Evolutionary conservation across 116 monocot species (phyloP), one percentile per base, ranked within the genome.

Genomic region (Phalaenopsis hybrid): DNA sequence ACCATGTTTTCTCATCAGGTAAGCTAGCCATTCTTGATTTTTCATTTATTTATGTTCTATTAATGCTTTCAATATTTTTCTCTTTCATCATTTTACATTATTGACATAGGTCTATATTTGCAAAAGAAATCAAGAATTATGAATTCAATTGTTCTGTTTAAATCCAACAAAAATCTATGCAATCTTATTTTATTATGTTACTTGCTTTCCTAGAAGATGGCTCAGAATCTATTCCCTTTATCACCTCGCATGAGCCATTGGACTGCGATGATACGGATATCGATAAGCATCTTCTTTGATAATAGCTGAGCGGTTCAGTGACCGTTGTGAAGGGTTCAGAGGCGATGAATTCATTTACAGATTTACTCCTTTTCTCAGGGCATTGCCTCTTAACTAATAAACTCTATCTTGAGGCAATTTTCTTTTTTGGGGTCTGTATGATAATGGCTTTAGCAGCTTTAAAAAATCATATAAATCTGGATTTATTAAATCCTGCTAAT

Each of bases 221-320:
- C 1, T 90, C 90, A 6, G 90, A 90, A 37, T 85, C 86, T 13
- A 70, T 86, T 76, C 84, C 87, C 12, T 61, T 87, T 10, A 83
- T 84, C 20, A 49, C 85, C n/a, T 70, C 88, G 7, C 85, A 79
- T 55, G 91, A 92, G 5, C 84, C 52, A 31, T 70, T 59, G 3
- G 91, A 91, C 31, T 89, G 93, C 69, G 92, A 93, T 18, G 96
- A 96, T 82, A 43, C 86, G 2, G 96, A 95, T 76, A 92, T 88
- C 85, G 96, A 93, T 25, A 93, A 74, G 76, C 82, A 82, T 83
- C 88, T 95, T 75, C 88, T 93, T 44, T 87, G 81, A 28, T 74
- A 83, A 44, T 83, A 89, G 28, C 81, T 83, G 43, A 82, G 57
- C 68, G 81, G 46, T 49, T 87, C 90, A 18, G 81, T 87, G 10